These are phyloP conservation scores for Tephrocybe sp. DNA, from an alignment of 768 basidiomycete species.

Conservation along the genomic window DNA sequence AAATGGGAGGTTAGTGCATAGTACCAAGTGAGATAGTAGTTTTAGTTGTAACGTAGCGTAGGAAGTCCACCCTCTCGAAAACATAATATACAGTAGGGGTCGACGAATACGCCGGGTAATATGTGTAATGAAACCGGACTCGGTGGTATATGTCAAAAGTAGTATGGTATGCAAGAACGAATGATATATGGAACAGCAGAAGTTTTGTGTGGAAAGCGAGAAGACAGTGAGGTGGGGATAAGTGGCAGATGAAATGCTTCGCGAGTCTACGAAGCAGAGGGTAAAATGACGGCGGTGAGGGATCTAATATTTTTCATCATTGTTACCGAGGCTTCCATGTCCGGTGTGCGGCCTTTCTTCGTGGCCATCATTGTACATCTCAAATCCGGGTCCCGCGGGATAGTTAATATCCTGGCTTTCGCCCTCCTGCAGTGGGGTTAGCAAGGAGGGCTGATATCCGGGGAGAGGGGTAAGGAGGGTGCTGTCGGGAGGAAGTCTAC, in stretches of 20 bases:
- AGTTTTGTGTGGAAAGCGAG: conserved; percentile 3
- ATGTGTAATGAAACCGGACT: conserved; percentile 19
- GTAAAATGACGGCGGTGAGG: neutral
- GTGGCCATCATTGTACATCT: conserved; percentile 39
- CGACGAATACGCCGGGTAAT: conserved; percentile 4
- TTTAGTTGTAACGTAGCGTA: conserved; percentile 8
- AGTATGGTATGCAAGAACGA: conserved; percentile 18
- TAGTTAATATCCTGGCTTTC: conserved; percentile 22
- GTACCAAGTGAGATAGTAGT: too few species aligned
- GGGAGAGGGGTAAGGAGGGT: conserved; percentile 73
- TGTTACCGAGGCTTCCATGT: conserved; percentile 35
- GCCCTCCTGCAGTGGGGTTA: conserved; percentile 30
- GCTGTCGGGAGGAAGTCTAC: conserved; percentile 60
- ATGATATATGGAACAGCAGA: conserved; percentile 10
- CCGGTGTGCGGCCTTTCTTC: conserved; percentile 41
- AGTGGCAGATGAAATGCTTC: conserved; percentile 5
- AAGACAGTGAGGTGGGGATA: neutral
- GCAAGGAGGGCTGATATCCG: conserved; percentile 50
- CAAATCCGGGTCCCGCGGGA: conserved; percentile 28
- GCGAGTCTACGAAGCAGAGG: neutral
- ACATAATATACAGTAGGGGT: conserved; percentile 13
- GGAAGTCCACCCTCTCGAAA: neutral
- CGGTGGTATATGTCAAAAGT: conserved; percentile 11
- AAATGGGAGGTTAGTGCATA: conserved; percentile 9
- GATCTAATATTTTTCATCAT: conserved; percentile 29